These are phyloP conservation scores for Serendipita sp. DNA, from an alignment of 1,284 basidiomycete species.

Conservation along the genomic window DNA sequence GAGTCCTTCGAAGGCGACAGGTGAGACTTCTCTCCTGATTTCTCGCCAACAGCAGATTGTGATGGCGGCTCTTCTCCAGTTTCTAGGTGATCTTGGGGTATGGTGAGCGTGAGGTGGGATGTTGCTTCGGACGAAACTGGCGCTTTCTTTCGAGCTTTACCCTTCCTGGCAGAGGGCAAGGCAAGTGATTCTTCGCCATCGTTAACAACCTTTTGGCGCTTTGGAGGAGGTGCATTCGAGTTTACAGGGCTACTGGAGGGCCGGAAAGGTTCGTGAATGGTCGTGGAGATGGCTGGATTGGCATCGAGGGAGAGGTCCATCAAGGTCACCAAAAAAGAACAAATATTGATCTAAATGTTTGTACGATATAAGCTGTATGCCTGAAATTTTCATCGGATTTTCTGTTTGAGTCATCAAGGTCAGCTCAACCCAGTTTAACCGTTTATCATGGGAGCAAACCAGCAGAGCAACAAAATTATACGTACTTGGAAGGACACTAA, in stretches of 20 bases:
- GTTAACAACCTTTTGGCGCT: background rate
- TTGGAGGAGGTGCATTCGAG: background rate
- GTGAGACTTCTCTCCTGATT: background rate
- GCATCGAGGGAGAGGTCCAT: background rate
- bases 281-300: background rate
- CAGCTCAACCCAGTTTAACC: background rate
- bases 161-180: background rate
- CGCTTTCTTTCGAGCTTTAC: background rate
- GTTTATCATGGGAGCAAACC: too few relatives aligned
- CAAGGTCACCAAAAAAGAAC: background rate
- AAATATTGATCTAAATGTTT: too few relatives aligned
- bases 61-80: background rate
- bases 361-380: background rate
- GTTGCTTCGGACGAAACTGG: background rate
- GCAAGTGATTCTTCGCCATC: background rate
- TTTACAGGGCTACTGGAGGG: background rate
- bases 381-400: conserved; percentile 3
- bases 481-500: background rate
- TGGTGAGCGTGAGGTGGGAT: background rate
- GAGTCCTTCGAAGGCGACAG: conserved; percentile 1
- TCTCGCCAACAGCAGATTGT: background rate
- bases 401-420: background rate
- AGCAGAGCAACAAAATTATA: background rate
- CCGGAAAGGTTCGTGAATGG: background rate
- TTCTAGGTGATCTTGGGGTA: background rate